These are phyloP conservation scores for Tetrahymena thermophila DNA, from an alignment of 73 alveolate genomes.

Conservation along the genomic window DNA sequence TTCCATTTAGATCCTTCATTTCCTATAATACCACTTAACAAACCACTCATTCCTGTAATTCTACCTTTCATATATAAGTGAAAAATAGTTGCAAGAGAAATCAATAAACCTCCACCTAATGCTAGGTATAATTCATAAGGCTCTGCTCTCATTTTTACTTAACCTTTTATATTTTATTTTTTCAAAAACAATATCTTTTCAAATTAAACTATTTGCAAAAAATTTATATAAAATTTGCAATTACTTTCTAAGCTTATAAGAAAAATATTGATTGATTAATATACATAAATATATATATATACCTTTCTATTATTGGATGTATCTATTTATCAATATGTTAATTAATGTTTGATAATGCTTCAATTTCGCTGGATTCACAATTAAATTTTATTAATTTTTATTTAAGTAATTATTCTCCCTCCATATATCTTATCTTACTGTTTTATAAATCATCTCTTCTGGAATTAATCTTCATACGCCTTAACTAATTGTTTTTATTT, in stretches of 20 bases:
- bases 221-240: background rate
- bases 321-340: background rate
- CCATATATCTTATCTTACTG: background rate
- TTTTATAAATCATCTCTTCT: background rate
- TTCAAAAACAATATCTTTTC: background rate
- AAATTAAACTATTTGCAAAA: background rate
- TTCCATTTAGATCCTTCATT: constrained; percentile 45
- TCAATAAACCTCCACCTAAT: constrained; percentile 64
- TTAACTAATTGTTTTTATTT: background rate
- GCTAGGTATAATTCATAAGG: constrained; percentile 32
- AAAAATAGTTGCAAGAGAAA: constrained; percentile 58
- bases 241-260: background rate
- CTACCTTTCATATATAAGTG: constrained; percentile 62
- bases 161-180: background rate
- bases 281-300: background rate
- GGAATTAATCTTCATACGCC: background rate
- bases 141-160: background rate
- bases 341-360: background rate
- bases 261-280: background rate
- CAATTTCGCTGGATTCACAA: background rate
- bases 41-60: constrained; percentile 77
- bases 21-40: constrained; percentile 36
- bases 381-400: background rate
- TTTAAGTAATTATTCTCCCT: background rate
- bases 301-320: background rate